These are phyloP conservation scores for Monosporascus sp. DNA, from an alignment of 2,329 filamentous ascomycete species.

Conservation along the genomic window DNA sequence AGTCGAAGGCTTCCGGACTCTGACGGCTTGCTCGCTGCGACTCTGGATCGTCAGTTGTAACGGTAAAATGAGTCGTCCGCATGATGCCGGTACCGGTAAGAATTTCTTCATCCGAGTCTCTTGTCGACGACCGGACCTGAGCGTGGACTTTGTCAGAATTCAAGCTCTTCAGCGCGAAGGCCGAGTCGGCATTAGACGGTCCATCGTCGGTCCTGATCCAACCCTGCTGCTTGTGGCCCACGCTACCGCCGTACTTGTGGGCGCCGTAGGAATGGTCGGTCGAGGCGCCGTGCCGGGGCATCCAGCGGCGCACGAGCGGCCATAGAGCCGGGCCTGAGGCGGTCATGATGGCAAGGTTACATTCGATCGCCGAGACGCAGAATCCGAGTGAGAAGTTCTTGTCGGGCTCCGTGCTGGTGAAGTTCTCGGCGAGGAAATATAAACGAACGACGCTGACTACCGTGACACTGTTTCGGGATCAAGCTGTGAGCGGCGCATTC, in stretches of 20 bases:
- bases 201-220: conserved; percentile 12
- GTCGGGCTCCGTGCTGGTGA: conserved; percentile 16
- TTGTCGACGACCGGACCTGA: conserved; percentile 8
- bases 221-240: conserved; percentile 9
- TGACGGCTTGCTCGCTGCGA: neutral
- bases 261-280: conserved; percentile 15
- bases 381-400: conserved; percentile 25
- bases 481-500: neutral
- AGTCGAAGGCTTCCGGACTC: conserved; percentile 1
- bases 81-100: conserved; percentile 15
- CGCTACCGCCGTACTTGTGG: conserved; percentile 8
- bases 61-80: conserved; percentile 11
- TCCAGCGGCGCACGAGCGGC: conserved; percentile 27
- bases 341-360: conserved; percentile 33
- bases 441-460: conserved; percentile 23
- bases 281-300: conserved; percentile 19
- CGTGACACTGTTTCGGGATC: conserved; percentile 15
- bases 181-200: conserved; percentile 1
- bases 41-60: conserved; percentile 8
- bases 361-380: conserved; percentile 27
- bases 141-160: conserved; percentile 5
- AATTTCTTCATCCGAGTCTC: conserved; percentile 14
- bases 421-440: conserved; percentile 17
- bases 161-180: conserved; percentile 10
- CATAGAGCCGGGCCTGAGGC: conserved; percentile 33